Evolutionary conservation across 441 rosid genomes (phyloP).

Genomic region (Manihot esculenta): DNA sequence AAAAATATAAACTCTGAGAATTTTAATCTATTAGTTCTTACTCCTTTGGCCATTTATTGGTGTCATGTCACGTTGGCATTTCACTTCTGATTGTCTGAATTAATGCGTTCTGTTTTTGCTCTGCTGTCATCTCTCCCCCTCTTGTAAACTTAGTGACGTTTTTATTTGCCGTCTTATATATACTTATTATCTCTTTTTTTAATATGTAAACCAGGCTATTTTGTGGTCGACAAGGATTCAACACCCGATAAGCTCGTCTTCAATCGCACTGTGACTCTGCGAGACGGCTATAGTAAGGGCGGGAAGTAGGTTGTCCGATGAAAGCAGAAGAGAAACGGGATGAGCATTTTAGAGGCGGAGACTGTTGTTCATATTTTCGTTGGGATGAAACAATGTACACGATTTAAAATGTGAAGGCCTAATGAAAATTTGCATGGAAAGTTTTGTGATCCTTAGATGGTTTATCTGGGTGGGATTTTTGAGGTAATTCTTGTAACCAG

Average conservation of each 20-base stretch:
- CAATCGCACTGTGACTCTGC: conserved; percentile 80
- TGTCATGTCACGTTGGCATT: neutral
- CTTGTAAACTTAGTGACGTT: neutral
- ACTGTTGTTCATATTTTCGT: neutral
- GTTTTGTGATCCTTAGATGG: neutral
- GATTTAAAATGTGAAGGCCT: neutral
- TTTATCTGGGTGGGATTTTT: neutral
- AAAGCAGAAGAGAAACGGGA: neutral
- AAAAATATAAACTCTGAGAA: neutral
- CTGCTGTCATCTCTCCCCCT: neutral
- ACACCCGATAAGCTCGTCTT: conserved; percentile 71
- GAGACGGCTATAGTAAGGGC: conserved; percentile 66
- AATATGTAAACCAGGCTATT: conserved; percentile 58
- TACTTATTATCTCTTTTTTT: neutral
- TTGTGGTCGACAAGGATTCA: conserved; percentile 69
- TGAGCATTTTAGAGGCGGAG: neutral
- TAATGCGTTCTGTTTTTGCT: neutral
- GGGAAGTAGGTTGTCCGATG: conserved; percentile 42
- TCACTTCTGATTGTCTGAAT: neutral
- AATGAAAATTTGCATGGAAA: neutral
- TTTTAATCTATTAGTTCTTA: neutral
- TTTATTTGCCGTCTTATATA: neutral
- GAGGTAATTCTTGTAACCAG: neutral
- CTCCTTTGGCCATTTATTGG: neutral
- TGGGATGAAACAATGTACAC: neutral